Evolutionary conservation across 2,329 filamentous ascomycete genomes (phyloP), one percentile per base, ranked within the genome.

Genomic region (Colletotrichum agaves): DNA sequence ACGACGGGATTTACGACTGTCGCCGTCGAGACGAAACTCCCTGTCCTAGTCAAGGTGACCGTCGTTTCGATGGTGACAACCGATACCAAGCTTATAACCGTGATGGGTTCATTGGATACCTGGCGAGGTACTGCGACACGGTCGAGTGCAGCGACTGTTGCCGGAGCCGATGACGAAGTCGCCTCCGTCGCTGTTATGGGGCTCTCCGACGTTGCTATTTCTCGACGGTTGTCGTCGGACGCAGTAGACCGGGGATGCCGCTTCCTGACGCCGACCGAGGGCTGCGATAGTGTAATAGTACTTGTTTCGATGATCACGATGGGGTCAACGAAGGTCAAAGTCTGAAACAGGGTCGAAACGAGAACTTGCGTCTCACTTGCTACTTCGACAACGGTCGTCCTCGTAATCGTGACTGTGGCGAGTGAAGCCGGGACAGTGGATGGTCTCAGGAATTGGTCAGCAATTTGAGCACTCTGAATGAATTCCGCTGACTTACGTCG

Each of bases 311-410:
- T 74, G n/a, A 61, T 63, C 12, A 72, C 49, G 7, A 61, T 33
- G 3, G 74, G 74, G 43, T 75, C 68, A 43, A 73, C 17, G 15
- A 75, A 67, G 5, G 74, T 76, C 44, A 78, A 69, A 1, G 73
- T 71, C 23, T 74, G 61, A 1, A 70, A 69, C 11, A 69, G 58
- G 0, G 75, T 76, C 0, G 67, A 59, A 10, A 71, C 44, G 15
- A 73, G 23, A 0, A 72, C 59, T 1, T 63, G 58, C 0, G 73
- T 73, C 21, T 61, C 64, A 1, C 69, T 69, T 1, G 70, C 64
- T 17, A 70, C 37, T 1, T 71, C 72, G 52, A 65, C 65, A 4
- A 73, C 73, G 3, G 65, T 35, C 1, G 74, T 75, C 12, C 59
- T 57, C 3, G 60, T 47, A 10, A 71, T 8, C 3, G 69, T 71